Evolutionary conservation across 495 filamentous ascomycete species (phyloP).

Genomic region (Penicillium lividum): DNA sequence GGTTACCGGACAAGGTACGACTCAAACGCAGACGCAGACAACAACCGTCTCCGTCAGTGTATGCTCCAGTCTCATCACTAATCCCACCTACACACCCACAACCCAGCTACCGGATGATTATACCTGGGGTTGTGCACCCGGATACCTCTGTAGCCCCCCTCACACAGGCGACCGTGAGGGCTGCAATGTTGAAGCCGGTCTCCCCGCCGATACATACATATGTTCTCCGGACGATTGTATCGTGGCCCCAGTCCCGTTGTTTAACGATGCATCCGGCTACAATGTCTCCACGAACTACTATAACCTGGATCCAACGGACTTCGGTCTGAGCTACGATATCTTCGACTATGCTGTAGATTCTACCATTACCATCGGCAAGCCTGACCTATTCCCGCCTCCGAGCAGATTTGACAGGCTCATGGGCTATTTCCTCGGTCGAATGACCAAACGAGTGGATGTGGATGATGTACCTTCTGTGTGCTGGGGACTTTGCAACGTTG

Average conservation of each 20-base stretch:
- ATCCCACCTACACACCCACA: conserved; percentile 37
- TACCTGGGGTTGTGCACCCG: conserved; percentile 60
- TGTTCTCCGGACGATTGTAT: conserved; percentile 59
- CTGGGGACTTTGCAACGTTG: conserved; percentile 53
- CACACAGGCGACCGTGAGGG: conserved; percentile 29
- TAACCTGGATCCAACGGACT: conserved; percentile 61
- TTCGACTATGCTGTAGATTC: conserved; percentile 38
- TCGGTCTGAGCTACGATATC: conserved; percentile 63
- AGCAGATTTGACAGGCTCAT: not conserved
- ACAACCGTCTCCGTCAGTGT: conserved; percentile 19
- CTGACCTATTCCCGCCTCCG: not conserved
- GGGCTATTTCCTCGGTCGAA: conserved; percentile 2
- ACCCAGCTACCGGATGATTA: conserved; percentile 39
- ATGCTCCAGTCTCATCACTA: conserved; percentile 33
- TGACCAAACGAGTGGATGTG: conserved; percentile 8
- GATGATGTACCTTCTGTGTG: conserved; percentile 43
- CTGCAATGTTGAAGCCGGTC: conserved; percentile 56
- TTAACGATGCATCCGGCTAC: conserved; percentile 38
- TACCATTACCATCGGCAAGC: conserved; percentile 5
- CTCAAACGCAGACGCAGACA: conserved; percentile 10
- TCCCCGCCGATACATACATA: conserved; percentile 52
- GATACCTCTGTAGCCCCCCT: conserved; percentile 54
- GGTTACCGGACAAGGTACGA: conserved; percentile 13
- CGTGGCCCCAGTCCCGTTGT: conserved; percentile 33
- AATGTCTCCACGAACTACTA: conserved; percentile 59